Evolutionary conservation across 176 grass and related monocot genomes (phyloP).

Genomic region (Hordeum marinum): DNA sequence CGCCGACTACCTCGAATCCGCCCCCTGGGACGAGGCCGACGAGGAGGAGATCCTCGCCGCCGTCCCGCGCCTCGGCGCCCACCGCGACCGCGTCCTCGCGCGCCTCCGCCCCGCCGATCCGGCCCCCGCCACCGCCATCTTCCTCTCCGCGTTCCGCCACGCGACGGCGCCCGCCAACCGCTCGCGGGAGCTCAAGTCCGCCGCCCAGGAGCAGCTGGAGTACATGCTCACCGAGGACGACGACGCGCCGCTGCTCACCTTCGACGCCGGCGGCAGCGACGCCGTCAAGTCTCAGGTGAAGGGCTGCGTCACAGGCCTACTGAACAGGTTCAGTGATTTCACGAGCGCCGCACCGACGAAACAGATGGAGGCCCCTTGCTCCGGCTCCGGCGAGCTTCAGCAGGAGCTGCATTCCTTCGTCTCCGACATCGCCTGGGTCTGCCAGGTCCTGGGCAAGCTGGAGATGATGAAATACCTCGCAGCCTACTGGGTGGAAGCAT

Average conservation of each 20-base stretch:
- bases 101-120: constrained; percentile 59
- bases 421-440: constrained; percentile 71
- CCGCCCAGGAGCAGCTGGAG: constrained; percentile 82
- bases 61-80: constrained; percentile 43
- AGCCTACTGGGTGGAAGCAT: constrained; percentile 57
- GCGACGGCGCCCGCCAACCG: constrained; percentile 37
- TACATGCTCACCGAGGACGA: constrained; percentile 98
- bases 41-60: constrained; percentile 75
- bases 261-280: constrained; percentile 26
- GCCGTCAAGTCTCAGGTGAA: constrained; percentile 51
- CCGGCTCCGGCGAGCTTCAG: not conserved
- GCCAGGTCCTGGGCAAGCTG: constrained; percentile 73
- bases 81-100: constrained; percentile 56
- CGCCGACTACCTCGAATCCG: constrained; percentile 66
- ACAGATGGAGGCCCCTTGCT: not conserved
- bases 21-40: constrained; percentile 81
- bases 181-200: constrained; percentile 57
- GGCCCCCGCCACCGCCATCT: constrained; percentile 41
- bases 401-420: constrained; percentile 36
- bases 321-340: constrained; percentile 44
- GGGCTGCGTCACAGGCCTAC: constrained; percentile 39
- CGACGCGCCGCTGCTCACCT: constrained; percentile 57
- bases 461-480: constrained; percentile 85
- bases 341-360: constrained; percentile 17
- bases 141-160: constrained; percentile 58